Evolutionary conservation across 108 stramenopile species (phyloP).

Genomic region (Aurantiochytrium sp.): DNA sequence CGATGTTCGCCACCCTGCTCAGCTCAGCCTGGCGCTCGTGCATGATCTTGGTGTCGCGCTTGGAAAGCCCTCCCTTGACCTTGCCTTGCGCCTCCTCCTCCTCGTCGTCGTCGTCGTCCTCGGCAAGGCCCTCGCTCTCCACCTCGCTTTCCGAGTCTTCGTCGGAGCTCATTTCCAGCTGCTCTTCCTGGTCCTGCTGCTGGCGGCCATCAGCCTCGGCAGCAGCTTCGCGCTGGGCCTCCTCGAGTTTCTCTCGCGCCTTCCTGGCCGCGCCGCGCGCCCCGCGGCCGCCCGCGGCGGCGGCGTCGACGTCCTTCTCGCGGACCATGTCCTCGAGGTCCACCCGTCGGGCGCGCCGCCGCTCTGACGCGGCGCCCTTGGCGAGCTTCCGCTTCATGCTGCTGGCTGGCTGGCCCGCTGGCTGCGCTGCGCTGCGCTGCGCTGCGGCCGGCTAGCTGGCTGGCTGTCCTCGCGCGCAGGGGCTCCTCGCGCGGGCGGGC

Average conservation of each 20-base stretch:
- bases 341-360: not conserved
- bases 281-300: slow-evolving; percentile 15
- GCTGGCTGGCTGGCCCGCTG: too few species aligned
- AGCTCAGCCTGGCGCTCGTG: not conserved
- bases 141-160: not conserved
- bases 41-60: not conserved
- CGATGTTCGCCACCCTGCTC: not conserved
- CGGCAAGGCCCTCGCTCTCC: not conserved
- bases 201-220: too few species aligned
- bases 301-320: slow-evolving; percentile 33
- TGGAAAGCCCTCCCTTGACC: not conserved
- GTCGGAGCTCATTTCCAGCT: not conserved
- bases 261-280: slow-evolving; percentile 33
- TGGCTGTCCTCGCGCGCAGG: too few species aligned
- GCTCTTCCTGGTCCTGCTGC: not conserved
- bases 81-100: not conserved
- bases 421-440: not conserved
- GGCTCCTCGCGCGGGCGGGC: too few species aligned
- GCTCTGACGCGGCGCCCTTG: slow-evolving; percentile 34
- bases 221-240: not conserved
- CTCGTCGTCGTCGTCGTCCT: not conserved
- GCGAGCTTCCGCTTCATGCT: slow-evolving; percentile 53
- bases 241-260: not conserved
- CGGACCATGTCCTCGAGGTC: slow-evolving; percentile 36
- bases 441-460: not conserved